Base-by-base conservation (phyloP, 148 eudicot species). In the Heliosperma pusillum region DNA sequence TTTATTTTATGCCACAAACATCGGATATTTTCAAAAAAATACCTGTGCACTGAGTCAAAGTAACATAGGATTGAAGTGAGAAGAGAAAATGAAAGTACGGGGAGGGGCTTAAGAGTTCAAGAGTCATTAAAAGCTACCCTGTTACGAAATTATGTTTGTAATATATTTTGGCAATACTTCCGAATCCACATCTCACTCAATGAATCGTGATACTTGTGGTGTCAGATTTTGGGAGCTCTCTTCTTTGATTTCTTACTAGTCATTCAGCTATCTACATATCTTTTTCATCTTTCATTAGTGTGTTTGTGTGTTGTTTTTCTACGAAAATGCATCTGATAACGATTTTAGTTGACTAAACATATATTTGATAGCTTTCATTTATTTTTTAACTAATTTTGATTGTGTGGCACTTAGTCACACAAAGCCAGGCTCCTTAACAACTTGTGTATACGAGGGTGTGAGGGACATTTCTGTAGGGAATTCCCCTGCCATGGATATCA, bases 401-500 rank as follows among this genome's bases (percentile, higher is more conserved):
- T 72, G 63, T 55, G 76, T 61, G 71, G 80, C 64, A 76, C 60
- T 42, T 82, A 95, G 99, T 40, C 97, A 95, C 85, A 90, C 99
- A 78, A 89, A 64, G 64, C 89, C 96, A 77, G 97, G 92, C 36
- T 92, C 99, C 75, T 78, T 92, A 88, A 90, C 73, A 79, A 87
- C 84, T 69, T 86, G 79, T 76, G 71, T 95, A 71, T 95, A 95
- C 79, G 99, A 88, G 87, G 99, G 99, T 66, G 94, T 88, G 73
- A 89, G 81, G 72, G 86, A 89, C 74, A 75, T 81, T 70, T 89
- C 90, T 30, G 79, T 82, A 59, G 78, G 84, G 40, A 81, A 86
- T 80, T 85, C 80, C 58, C 77, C 89, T 71, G 74, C 73, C 11
- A 63, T 80, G 76, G 83, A 86, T 74, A 76, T 90, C 25, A 82